phyloP scores from a whole-genome alignment of 345 rosid species.

The Rubroshorea leprosula region DNA sequence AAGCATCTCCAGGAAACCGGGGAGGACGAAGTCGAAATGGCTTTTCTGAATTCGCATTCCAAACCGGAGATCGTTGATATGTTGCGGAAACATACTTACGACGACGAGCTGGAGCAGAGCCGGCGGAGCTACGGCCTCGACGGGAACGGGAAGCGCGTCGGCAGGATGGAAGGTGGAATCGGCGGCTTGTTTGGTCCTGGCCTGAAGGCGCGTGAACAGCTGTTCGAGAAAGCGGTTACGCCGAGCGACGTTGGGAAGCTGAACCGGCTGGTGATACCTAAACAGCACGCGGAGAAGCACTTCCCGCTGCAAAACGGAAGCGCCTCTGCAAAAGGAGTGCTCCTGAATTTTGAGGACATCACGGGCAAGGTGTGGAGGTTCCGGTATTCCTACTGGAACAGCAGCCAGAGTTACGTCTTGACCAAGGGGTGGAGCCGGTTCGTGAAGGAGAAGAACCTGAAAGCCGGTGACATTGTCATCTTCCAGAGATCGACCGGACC shows the following conservation, averaged over 20 bases:
- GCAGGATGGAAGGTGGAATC: constrained; percentile 12
- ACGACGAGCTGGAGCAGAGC: constrained; percentile 66
- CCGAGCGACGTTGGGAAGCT: constrained; percentile 96
- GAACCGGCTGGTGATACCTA: constrained; percentile 89
- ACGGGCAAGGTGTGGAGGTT: constrained; percentile 85
- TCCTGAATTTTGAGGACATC: constrained; percentile 62
- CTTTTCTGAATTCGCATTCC: constrained; percentile 63
- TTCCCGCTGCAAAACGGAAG: constrained; percentile 43
- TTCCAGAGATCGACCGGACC: constrained; percentile 71
- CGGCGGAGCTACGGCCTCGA: constrained; percentile 33
- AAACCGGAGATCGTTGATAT: constrained; percentile 86
- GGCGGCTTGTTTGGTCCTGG: constrained; percentile 12
- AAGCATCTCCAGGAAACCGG: constrained; percentile 26
- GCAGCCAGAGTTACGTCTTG: constrained; percentile 89
- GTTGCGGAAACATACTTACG: constrained; percentile 83
- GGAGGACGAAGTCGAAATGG: constrained; percentile 30
- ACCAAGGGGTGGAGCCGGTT: constrained; percentile 96
- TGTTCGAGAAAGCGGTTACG: constrained; percentile 82
- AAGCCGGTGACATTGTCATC: constrained; percentile 74
- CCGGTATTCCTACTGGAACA: constrained; percentile 93
- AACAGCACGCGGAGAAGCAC: constrained; percentile 87
- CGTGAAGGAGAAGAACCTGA: constrained; percentile 73
- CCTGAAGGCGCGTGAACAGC: constrained; percentile 48
- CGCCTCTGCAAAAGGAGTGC: constrained; percentile 45
- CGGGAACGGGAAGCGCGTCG: constrained; percentile 31